phyloP scores from a whole-genome alignment of 306 rosid species.

The Quercus mongolica region DNA sequence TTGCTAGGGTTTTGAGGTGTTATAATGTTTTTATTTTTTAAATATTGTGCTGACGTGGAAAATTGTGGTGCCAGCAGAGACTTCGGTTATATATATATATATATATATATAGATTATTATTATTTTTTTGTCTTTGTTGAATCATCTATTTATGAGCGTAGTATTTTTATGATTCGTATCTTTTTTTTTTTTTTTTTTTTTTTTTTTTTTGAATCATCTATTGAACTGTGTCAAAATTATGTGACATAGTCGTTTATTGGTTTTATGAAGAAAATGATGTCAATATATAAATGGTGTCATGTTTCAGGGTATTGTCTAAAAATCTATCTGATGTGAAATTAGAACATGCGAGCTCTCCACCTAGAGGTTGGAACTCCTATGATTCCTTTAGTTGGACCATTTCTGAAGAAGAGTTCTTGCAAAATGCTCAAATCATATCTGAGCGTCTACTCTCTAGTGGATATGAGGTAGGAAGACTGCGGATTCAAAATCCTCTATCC shows the following conservation, averaged over 20 bases:
- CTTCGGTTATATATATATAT: too few species aligned
- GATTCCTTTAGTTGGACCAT: constrained; percentile 90
- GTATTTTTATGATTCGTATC: not conserved
- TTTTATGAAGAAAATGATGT: constrained; percentile 6
- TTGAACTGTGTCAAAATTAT: not conserved
- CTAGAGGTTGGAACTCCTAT: constrained; percentile 97
- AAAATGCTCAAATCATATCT: constrained; percentile 59
- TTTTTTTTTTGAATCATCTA: not conserved
- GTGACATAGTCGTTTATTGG: not conserved
- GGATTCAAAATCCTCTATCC: too few species aligned
- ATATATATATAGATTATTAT: too few species aligned
- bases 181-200: too few species aligned
- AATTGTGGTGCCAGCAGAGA: too few species aligned
- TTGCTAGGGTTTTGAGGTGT: too few species aligned
- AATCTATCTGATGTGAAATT: constrained; percentile 12
- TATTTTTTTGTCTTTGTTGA: too few species aligned
- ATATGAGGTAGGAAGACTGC: constrained; percentile 59
- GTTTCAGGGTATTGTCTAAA: constrained; percentile 55
- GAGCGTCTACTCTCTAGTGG: constrained; percentile 54
- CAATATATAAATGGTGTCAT: not conserved
- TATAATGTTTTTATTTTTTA: too few species aligned
- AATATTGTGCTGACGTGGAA: too few species aligned
- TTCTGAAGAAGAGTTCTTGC: constrained; percentile 74
- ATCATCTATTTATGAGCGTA: not conserved
- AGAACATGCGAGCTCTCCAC: constrained; percentile 65